These are phyloP conservation scores for Leucoagaricus sp. DNA, from an alignment of 1,284 basidiomycete genomes.

Conservation along the genomic window DNA sequence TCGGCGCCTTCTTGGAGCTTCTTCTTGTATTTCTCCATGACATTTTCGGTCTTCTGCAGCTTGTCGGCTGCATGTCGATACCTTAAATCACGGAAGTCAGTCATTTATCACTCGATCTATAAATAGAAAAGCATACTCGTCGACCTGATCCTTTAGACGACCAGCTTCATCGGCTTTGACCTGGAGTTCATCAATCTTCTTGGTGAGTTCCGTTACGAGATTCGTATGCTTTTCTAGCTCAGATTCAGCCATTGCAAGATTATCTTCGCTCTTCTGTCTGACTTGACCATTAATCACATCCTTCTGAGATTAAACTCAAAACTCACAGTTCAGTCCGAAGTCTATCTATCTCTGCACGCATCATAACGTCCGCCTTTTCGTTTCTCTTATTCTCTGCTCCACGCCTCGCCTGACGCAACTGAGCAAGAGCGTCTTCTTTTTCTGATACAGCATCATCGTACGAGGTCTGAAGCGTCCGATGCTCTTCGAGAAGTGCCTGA, in stretches of 20 bases:
- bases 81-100: conserved; percentile 38
- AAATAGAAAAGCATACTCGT: conserved; percentile 66
- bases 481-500: conserved; percentile 74
- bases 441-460: conserved; percentile 71
- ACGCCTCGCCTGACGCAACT: conserved; percentile 55
- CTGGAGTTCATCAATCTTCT: conserved; percentile 84
- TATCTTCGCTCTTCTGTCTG: conserved; percentile 91
- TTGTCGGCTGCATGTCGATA: conserved; percentile 90
- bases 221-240: conserved; percentile 78
- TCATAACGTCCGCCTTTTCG: conserved; percentile 68
- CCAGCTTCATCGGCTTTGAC: conserved; percentile 74
- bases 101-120: not conserved
- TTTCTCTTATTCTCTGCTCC: conserved; percentile 61
- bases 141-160: conserved; percentile 89
- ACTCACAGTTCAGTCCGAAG: conserved; percentile 79
- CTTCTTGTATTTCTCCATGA: conserved; percentile 99
- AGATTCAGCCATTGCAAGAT: conserved; percentile 75
- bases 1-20: conserved; percentile 95
- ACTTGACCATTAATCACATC: conserved; percentile 27
- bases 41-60: conserved; percentile 92
- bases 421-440: conserved; percentile 67
- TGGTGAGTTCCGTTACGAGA: conserved; percentile 71
- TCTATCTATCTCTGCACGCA: conserved; percentile 80
- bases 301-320: conserved; percentile 18
- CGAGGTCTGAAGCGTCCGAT: conserved; percentile 68